These are phyloP conservation scores for Mortierella polycephala DNA, from an alignment of 371 early-diverging fungal species.

Conservation along the genomic window DNA sequence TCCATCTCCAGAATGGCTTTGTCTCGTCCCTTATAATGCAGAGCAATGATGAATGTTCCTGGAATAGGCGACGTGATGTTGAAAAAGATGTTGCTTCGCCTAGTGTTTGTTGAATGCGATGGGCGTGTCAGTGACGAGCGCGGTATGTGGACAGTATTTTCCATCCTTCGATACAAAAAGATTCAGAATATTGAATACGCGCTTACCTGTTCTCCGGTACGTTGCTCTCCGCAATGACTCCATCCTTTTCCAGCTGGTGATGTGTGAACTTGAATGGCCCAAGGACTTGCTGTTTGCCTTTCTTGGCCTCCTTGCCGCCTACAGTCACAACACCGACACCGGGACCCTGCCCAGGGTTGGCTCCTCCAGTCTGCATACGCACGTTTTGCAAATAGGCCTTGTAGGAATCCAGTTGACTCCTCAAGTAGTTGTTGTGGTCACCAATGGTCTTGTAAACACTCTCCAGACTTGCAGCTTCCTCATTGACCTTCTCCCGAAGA, in stretches of 20 bases:
- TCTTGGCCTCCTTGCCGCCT: slow-evolving; percentile 63
- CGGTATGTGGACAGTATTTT: too few relatives aligned
- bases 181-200: background rate
- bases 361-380: slow-evolving; percentile 82
- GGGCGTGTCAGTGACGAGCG: background rate
- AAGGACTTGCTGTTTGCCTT: slow-evolving; percentile 59
- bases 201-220: slow-evolving; percentile 87
- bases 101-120: slow-evolving; percentile 23
- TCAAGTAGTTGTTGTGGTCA: slow-evolving; percentile 93
- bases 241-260: slow-evolving; percentile 86
- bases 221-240: slow-evolving; percentile 91
- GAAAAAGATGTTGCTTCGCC: slow-evolving; percentile 90
- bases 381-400: slow-evolving; percentile 96
- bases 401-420: slow-evolving; percentile 91
- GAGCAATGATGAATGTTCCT: slow-evolving; percentile 89
- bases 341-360: slow-evolving; percentile 53
- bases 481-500: slow-evolving; percentile 84
- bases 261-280: slow-evolving; percentile 87
- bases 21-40: slow-evolving; percentile 92
- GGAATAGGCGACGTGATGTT: slow-evolving; percentile 87
- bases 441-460: slow-evolving; percentile 91
- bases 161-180: background rate
- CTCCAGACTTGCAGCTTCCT: slow-evolving; percentile 81
- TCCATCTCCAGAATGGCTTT: slow-evolving; percentile 96
- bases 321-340: slow-evolving; percentile 56